Base-by-base conservation (phyloP, 2,329 filamentous ascomycete genomes). In the Lecanicillium sp. region DNA sequence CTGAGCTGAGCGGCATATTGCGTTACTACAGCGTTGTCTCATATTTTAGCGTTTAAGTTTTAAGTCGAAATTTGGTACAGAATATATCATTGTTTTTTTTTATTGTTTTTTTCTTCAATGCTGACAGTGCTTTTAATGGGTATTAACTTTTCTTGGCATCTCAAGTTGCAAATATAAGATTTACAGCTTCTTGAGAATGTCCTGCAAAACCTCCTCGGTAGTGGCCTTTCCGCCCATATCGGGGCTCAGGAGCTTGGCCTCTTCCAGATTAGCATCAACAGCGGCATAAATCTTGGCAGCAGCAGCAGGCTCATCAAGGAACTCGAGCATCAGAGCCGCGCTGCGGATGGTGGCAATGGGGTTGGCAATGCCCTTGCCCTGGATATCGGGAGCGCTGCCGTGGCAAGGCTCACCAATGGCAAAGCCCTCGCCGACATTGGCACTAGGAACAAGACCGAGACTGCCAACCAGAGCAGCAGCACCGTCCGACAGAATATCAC, bases 341-440 rank as follows among this genome's bases (percentile, higher is more conserved):
- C 85, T 92, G 56, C 92, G 74, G 48, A 98, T 75, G 9, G 92
- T 96, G 27, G 92, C 92, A 56, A 98, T 94, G 17, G 92, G 92
- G 67, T 98, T 98, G 50, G 92, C 88, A 56, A 98, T 90, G 48
- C 82, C 80, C 71, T 83, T 72, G 50, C 92, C 38, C 76, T 88
- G 81, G 48, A 98, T 98, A 58, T 98, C 92, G 5, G 92, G 92
- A 20, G 92, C 92, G 53, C 83, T 89, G 34, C 92, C 92, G 64
- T 98, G 92, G 71, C 92, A 96, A 38, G 92, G 92, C 77, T 98
- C 92, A 48, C 92, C 92, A 54, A 98, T 96, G 50, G 87, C 92
- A 58, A 96, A 95, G 31, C 76, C 76, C 61, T 94, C 85, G 48
- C 92, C 89, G 9, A 98, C 92, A 59, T 98, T 98, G 50, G 92